These are phyloP conservation scores for Septoria petroselini DNA, from an alignment of 2,329 filamentous ascomycete species.

Conservation along the genomic window DNA sequence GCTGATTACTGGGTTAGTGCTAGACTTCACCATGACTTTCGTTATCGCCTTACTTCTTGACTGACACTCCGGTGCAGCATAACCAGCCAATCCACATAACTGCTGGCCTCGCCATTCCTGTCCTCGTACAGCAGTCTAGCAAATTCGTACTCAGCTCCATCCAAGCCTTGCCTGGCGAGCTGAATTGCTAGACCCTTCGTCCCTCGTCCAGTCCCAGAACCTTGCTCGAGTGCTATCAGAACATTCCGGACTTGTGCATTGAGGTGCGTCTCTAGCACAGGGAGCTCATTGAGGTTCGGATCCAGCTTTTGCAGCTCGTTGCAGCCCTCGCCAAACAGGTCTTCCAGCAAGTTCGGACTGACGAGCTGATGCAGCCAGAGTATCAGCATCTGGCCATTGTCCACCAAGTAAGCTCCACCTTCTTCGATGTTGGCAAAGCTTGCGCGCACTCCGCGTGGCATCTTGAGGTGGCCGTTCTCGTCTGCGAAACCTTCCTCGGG, in stretches of 20 bases:
- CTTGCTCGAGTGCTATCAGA: constrained; percentile 80
- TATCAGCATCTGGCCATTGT: constrained; percentile 89
- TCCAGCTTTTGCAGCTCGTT: constrained; percentile 72
- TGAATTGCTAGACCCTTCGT: constrained; percentile 81
- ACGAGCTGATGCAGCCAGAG: constrained; percentile 92
- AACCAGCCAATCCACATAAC: constrained; percentile 97
- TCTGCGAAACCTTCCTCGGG: constrained; percentile 91
- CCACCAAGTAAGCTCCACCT: constrained; percentile 88
- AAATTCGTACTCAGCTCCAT: constrained; percentile 96
- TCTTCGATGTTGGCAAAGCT: constrained; percentile 87
- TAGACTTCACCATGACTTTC: no score
- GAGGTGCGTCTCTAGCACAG: constrained; percentile 83
- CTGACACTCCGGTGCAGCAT: constrained; percentile 91
- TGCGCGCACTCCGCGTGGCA: constrained; percentile 76
- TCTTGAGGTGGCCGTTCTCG: constrained; percentile 78
- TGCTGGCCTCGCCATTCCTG: constrained; percentile 94
- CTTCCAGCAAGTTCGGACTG: constrained; percentile 83
- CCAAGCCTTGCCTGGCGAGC: constrained; percentile 84
- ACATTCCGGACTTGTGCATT: constrained; percentile 95
- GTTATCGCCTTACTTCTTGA: constrained; percentile 58
- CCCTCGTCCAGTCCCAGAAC: constrained; percentile 36
- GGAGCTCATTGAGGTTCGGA: constrained; percentile 74
- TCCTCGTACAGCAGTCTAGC: constrained; percentile 88
- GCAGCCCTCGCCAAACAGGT: constrained; percentile 80
- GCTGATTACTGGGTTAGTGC: constrained; percentile 16